These are phyloP conservation scores for Eucalyptus cloeziana DNA, from an alignment of 345 rosid genomes.

Conservation along the genomic window DNA sequence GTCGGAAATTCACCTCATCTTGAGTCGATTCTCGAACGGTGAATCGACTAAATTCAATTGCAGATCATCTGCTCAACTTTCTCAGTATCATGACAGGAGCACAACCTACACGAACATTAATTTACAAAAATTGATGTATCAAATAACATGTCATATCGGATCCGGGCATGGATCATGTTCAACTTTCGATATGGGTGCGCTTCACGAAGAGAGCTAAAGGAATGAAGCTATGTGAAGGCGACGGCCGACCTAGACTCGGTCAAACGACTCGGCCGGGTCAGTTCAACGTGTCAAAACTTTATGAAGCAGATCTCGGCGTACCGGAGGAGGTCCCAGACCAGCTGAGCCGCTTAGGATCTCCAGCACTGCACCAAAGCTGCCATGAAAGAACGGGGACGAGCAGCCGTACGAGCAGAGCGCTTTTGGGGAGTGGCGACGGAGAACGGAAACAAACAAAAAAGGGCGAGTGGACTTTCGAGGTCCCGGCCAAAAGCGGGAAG, in stretches of 20 bases:
- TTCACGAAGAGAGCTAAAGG: background rate
- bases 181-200: background rate
- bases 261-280: background rate
- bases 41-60: accelerated
- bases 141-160: background rate
- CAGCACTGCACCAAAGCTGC: background rate
- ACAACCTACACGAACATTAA: accelerated
- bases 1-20: background rate
- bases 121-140: background rate
- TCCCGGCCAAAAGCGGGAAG: slow-evolving; percentile 5
- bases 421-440: background rate
- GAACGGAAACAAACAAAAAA: slow-evolving; percentile 4
- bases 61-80: background rate
- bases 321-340: background rate
- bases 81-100: background rate
- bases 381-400: background rate
- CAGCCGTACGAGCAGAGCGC: background rate
- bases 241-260: background rate
- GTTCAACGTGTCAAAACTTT: background rate
- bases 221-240: background rate
- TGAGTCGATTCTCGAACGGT: accelerated
- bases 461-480: slow-evolving; percentile 34
- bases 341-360: background rate
- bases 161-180: background rate
- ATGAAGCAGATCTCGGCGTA: background rate